phyloP scores from a whole-genome alignment of 2,329 filamentous ascomycete species.

The Keithomyces neogunnii region DNA sequence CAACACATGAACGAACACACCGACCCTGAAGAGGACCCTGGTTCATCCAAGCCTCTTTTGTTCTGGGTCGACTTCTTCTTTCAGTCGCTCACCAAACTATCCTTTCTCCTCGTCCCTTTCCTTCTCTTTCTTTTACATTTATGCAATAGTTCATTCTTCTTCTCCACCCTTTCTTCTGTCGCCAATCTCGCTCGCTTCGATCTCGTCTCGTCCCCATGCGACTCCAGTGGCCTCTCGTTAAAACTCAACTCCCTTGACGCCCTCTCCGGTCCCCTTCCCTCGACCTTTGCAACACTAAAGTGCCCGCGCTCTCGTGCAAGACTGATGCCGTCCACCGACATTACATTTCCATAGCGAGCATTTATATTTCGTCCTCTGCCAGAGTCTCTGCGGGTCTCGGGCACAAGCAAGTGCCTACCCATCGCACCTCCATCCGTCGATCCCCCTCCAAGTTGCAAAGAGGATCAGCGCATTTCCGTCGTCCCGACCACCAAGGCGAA shows the following conservation, averaged over 20 bases:
- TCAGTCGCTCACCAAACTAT: neutral
- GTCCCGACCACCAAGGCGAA: neutral
- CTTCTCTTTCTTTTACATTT: neutral
- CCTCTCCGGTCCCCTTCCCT: neutral
- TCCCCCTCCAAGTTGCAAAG: neutral
- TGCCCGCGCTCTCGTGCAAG: neutral
- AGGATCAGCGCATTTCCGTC: too few species aligned
- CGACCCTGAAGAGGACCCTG: too few species aligned
- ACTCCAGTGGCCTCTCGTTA: slow-evolving; percentile 6
- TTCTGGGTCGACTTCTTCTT: neutral
- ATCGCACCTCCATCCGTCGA: neutral
- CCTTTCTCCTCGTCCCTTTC: neutral
- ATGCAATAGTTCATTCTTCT: neutral
- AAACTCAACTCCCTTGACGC: neutral
- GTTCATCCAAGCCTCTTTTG: neutral
- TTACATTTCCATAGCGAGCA: neutral
- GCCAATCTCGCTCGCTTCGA: neutral
- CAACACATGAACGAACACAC: too few species aligned
- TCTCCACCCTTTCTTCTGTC: neutral
- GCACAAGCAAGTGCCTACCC: too few species aligned
- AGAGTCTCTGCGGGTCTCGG: too few species aligned
- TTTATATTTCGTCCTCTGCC: too few species aligned
- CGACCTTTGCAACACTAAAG: neutral
- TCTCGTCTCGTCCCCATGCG: slow-evolving; percentile 1
- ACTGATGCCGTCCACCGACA: neutral